A percentile compares a stretch with the other conserved stretches of the same genome.
Evolutionary conservation across 1,139 yeast species (phyloP).

Genomic region (Suhomyces kunorum): DNA sequence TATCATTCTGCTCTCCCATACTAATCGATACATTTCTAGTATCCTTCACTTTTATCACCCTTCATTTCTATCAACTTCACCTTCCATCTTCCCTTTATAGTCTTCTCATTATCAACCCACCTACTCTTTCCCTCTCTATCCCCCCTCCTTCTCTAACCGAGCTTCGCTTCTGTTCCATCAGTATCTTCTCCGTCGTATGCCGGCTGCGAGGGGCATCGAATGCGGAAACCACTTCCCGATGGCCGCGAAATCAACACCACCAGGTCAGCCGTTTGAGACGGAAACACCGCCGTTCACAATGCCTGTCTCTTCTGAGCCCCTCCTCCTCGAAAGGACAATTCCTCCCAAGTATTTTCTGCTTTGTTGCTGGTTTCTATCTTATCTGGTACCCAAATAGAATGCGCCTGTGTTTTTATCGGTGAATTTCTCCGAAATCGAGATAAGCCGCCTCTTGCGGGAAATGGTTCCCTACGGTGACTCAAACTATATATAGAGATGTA

Average conservation of each 20-base stretch:
- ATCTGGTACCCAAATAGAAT: neutral
- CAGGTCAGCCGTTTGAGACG: neutral
- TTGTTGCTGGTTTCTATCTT: conserved; percentile 1
- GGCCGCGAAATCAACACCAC: conserved; percentile 3
- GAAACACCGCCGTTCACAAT: neutral
- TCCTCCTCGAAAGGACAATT: neutral
- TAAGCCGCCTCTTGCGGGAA: neutral
- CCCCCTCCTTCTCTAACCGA: too few species aligned
- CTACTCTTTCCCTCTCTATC: too few species aligned
- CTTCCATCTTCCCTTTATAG: too few species aligned
- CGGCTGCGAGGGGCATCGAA: too few species aligned
- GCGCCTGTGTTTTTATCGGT: conserved; percentile 3
- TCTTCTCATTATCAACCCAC: too few species aligned
- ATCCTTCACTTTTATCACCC: too few species aligned
- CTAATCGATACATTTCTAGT: too few species aligned
- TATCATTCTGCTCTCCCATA: too few species aligned
- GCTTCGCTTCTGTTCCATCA: too few species aligned
- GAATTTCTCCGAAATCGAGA: neutral
- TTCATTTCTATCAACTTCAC: too few species aligned
- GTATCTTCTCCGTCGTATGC: too few species aligned
- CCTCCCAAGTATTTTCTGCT: neutral
- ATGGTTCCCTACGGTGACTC: neutral
- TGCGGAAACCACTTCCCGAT: conserved; percentile 4
- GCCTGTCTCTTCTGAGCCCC: neutral
- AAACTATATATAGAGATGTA: too few species aligned